Conservation (phyloP, 2,329 filamentous ascomycete species). For the Huntiella bhutanensis region DNA sequence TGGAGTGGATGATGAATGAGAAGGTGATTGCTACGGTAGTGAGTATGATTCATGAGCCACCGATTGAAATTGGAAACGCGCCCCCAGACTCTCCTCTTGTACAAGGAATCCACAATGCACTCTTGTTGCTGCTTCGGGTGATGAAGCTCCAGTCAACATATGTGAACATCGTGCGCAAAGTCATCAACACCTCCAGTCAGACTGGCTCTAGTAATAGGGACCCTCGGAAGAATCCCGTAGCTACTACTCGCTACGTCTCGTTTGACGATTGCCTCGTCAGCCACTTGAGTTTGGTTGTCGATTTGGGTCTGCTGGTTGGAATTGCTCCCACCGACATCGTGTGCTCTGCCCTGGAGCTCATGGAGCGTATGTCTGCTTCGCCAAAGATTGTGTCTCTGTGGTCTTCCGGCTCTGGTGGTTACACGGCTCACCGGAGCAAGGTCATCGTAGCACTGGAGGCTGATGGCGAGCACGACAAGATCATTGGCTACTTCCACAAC, state of each 20-base stretch:
- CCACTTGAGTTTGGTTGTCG: conserved; percentile 58
- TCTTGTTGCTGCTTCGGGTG: conserved; percentile 67
- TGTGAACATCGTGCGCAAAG: conserved; percentile 55
- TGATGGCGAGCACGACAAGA: conserved; percentile 60
- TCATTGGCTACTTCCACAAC: conserved; percentile 20
- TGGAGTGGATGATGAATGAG: conserved; percentile 97
- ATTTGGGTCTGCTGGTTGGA: conserved; percentile 72
- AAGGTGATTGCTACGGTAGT: conserved; percentile 68
- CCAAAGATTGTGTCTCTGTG: conserved; percentile 58
- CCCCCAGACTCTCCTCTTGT: conserved; percentile 65
- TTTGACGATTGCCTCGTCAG: conserved; percentile 84
- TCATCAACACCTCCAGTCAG: conserved; percentile 28
- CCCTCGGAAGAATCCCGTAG: conserved; percentile 29
- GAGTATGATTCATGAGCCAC: conserved; percentile 56
- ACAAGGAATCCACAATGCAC: conserved; percentile 55
- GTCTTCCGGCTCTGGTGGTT: conserved; percentile 18
- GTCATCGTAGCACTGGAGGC: conserved; percentile 76
- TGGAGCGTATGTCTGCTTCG: conserved; percentile 75
- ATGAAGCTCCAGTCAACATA: conserved; percentile 84
- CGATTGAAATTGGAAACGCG: conserved; percentile 51
- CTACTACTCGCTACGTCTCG: conserved; percentile 54
- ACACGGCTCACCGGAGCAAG: conserved; percentile 47
- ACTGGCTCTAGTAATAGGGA: conserved; percentile 20
- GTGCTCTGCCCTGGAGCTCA: conserved; percentile 57
- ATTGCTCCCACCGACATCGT: conserved; percentile 67